phyloP scores from a whole-genome alignment of 208 protist species.

The Trichomonas gallinae region DNA sequence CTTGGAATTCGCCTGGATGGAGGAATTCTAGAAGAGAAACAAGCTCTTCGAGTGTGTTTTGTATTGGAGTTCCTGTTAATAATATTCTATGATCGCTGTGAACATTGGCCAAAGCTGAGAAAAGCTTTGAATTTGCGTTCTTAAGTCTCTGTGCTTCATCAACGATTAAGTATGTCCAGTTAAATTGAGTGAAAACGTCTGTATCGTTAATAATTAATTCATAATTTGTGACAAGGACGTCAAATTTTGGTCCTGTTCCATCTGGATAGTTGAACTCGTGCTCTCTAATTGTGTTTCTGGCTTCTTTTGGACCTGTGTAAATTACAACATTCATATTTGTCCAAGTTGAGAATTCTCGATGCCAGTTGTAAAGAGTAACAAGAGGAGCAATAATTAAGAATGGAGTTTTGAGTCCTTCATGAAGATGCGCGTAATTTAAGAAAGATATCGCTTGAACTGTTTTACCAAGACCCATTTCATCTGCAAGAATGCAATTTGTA shows the following conservation, averaged over 20 bases:
- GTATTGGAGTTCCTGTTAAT: slow-evolving; percentile 82
- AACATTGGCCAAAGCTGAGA: not conserved
- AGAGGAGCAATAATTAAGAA: slow-evolving; percentile 57
- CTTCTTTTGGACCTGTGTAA: not conserved
- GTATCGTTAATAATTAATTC: slow-evolving; percentile 34
- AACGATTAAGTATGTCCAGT: slow-evolving; percentile 33
- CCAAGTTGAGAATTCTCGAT: slow-evolving; percentile 43
- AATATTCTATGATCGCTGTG: slow-evolving; percentile 45
- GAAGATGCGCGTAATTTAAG: not conserved
- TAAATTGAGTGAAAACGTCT: slow-evolving; percentile 23
- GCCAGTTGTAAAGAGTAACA: slow-evolving; percentile 45
- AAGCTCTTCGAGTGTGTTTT: slow-evolving; percentile 87
- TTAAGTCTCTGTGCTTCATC: slow-evolving; percentile 46
- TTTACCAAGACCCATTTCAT: slow-evolving; percentile 47
- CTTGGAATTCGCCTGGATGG: slow-evolving; percentile 40
- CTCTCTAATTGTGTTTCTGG: not conserved
- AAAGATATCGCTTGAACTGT: slow-evolving; percentile 21
- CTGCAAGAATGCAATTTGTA: slow-evolving; percentile 36
- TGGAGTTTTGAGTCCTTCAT: slow-evolving; percentile 34
- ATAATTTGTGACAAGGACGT: slow-evolving; percentile 20
- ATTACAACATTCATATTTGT: slow-evolving; percentile 15
- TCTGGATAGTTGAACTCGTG: not conserved
- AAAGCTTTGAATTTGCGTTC: slow-evolving; percentile 23
- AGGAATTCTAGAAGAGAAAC: slow-evolving; percentile 45
- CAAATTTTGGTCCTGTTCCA: not conserved